These are phyloP conservation scores for Pseudocercospora eumusae DNA, from an alignment of 2,329 filamentous ascomycete species.

Conservation along the genomic window DNA sequence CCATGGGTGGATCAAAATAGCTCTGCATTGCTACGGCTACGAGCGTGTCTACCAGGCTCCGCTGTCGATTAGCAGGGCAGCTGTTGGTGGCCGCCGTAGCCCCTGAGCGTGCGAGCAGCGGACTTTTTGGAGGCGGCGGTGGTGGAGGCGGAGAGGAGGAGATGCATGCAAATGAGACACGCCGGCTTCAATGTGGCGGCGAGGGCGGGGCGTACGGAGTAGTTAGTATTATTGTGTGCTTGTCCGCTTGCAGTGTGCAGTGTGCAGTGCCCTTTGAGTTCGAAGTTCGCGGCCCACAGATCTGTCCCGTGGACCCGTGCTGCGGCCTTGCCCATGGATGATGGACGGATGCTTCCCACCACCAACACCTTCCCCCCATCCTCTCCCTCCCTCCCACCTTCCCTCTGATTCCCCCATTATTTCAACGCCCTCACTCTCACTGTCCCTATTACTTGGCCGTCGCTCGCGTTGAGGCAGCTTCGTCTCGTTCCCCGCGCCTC, in stretches of 20 bases:
- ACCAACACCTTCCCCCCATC: not conserved
- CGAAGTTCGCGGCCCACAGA: conserved; percentile 5
- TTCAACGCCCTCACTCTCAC: conserved; percentile 14
- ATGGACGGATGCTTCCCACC: too few relatives aligned
- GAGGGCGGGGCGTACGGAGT: not conserved
- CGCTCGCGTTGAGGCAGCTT: conserved; percentile 10
- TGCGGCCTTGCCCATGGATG: too few relatives aligned
- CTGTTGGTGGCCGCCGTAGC: conserved; percentile 3
- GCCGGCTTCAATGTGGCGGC: not conserved
- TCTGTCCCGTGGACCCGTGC: too few relatives aligned
- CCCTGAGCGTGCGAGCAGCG: not conserved
- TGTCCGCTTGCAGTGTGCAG: not conserved
- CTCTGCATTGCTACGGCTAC: conserved; percentile 3
- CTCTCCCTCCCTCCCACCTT: conserved; percentile 7
- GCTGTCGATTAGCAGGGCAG: not conserved
- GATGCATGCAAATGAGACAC: not conserved
- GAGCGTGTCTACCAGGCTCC: conserved; percentile 1
- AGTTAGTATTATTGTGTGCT: not conserved
- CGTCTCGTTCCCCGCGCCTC: conserved; percentile 6
- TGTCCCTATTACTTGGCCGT: conserved; percentile 10
- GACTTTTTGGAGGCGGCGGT: not conserved
- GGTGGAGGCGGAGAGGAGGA: not conserved
- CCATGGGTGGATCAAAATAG: not conserved
- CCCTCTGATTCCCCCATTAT: not conserved
- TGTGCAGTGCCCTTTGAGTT: conserved; percentile 4